phyloP scores from a whole-genome alignment of 345 rosid species.

The Litchi chinensis region DNA sequence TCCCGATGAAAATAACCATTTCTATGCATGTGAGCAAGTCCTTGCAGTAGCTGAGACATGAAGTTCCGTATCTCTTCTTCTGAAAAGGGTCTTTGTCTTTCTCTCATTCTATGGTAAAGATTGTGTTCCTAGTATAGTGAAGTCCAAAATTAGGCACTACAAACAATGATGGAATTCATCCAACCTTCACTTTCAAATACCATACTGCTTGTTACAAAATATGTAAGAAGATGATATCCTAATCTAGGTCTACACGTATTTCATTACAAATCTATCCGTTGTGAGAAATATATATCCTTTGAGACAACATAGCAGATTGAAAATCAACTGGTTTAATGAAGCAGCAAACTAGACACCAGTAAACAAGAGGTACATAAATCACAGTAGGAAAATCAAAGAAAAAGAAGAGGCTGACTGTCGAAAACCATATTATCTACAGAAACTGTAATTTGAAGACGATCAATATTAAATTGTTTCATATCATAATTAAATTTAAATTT shows the following conservation, averaged over 20 bases:
- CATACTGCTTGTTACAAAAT: background rate
- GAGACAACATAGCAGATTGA: background rate
- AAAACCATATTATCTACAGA: background rate
- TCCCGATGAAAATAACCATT: slow-evolving; percentile 89
- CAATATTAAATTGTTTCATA: background rate
- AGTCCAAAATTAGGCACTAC: slow-evolving; percentile 18
- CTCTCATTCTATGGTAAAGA: slow-evolving; percentile 84
- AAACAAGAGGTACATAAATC: background rate
- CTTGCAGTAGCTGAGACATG: slow-evolving; percentile 86
- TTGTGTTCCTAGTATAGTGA: slow-evolving; percentile 61
- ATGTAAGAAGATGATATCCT: background rate
- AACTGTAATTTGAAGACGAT: background rate
- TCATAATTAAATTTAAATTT: background rate
- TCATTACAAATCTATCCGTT: background rate
- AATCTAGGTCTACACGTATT: background rate
- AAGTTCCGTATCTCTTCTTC: slow-evolving; percentile 75
- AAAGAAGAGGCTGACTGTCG: background rate
- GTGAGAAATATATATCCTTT: background rate
- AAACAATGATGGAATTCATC: background rate
- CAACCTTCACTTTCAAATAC: slow-evolving; percentile 5
- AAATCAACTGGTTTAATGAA: background rate
- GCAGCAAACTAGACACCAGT: background rate
- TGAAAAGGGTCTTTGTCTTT: slow-evolving; percentile 59
- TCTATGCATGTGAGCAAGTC: slow-evolving; percentile 88
- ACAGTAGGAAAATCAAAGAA: background rate